phyloP scores from a whole-genome alignment of 2,329 filamentous ascomycete species.

The Periglandula ipomoeae region DNA sequence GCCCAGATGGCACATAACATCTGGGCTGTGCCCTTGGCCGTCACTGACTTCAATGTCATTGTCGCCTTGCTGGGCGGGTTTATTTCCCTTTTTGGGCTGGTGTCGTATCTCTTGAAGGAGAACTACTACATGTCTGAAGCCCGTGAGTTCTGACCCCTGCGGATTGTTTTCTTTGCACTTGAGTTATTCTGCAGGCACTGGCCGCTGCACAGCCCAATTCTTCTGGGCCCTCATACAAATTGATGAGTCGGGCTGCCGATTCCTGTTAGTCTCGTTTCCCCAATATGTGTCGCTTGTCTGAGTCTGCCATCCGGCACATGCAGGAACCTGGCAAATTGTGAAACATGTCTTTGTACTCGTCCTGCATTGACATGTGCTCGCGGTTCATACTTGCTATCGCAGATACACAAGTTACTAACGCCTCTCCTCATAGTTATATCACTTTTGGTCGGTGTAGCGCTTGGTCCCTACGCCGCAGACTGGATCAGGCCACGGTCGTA shows the following conservation, averaged over 20 bases:
- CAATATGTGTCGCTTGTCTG: neutral
- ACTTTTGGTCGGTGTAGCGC: slow-evolving; percentile 65
- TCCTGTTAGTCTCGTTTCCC: neutral
- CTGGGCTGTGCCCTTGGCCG: slow-evolving; percentile 36
- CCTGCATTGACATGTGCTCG: neutral
- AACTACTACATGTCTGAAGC: slow-evolving; percentile 87
- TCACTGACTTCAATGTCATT: slow-evolving; percentile 77
- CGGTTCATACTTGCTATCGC: neutral
- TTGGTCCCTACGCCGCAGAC: slow-evolving; percentile 70
- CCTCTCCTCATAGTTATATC: slow-evolving; percentile 54
- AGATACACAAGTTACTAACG: neutral
- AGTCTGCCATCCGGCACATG: neutral
- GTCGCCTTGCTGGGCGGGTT: slow-evolving; percentile 77
- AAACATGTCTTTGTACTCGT: neutral
- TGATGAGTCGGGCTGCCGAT: too few relatives aligned
- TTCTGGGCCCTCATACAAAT: too few relatives aligned
- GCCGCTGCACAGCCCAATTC: too few relatives aligned
- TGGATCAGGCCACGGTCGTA: slow-evolving; percentile 70
- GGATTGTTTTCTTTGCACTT: neutral
- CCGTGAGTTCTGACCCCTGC: slow-evolving; percentile 44
- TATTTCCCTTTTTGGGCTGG: slow-evolving; percentile 80
- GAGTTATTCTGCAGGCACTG: neutral
- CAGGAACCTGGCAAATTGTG: neutral
- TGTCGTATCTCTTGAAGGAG: slow-evolving; percentile 85
- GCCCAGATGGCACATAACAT: slow-evolving; percentile 15